phyloP scores from a whole-genome alignment of 139 green algal genomes.

The Asterochloris erici region DNA sequence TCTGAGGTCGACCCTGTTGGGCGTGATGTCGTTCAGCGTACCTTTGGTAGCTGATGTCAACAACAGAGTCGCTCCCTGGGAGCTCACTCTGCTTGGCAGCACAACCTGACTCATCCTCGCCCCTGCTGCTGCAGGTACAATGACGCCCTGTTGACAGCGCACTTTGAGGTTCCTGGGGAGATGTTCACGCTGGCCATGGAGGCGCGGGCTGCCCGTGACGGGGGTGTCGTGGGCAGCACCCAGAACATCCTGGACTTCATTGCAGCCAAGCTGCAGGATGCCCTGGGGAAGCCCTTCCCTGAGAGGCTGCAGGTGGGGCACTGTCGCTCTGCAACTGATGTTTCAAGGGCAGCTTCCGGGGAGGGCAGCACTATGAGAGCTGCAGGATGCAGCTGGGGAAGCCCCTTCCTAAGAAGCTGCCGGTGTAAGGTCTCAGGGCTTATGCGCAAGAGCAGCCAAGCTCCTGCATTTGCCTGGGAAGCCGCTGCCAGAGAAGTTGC shows the following conservation, averaged over 20 bases:
- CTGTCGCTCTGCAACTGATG: neutral
- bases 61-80: too few species aligned
- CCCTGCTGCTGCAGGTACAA: constrained; percentile 34
- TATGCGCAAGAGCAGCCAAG: constrained; percentile 33
- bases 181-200: constrained; percentile 94
- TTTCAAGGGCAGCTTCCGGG: too few species aligned
- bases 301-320: constrained; percentile 18
- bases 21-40: too few species aligned
- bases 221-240: constrained; percentile 95
- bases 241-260: constrained; percentile 99
- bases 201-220: constrained; percentile 62
- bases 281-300: constrained; percentile 53
- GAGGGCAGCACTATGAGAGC: too few species aligned
- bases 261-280: constrained; percentile 52
- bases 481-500: constrained; percentile 31
- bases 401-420: too few species aligned
- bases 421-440: too few species aligned
- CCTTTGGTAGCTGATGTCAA: too few species aligned
- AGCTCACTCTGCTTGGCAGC: too few species aligned
- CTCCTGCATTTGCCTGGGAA: constrained; percentile 52
- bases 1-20: too few species aligned
- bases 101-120: too few species aligned
- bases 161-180: constrained; percentile 97
- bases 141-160: constrained; percentile 93
- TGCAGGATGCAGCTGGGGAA: neutral